These are phyloP conservation scores for Blakeslea trispora DNA, from an alignment of 371 early-diverging fungal species.

Conservation along the genomic window DNA sequence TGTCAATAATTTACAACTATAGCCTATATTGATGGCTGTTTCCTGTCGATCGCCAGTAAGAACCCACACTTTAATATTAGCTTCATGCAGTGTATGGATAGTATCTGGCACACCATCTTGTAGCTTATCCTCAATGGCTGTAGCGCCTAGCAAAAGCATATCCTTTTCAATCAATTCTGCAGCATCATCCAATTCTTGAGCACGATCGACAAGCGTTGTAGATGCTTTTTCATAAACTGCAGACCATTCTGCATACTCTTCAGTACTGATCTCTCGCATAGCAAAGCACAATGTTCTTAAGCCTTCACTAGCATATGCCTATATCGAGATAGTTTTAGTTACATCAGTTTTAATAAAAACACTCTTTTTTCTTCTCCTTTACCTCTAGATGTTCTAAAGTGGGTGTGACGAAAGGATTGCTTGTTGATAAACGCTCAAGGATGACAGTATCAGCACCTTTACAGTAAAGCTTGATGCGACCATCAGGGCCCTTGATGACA, in stretches of 20 bases:
- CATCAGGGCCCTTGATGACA: slow-evolving; percentile 84
- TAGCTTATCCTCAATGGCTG: slow-evolving; percentile 98
- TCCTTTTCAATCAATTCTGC: slow-evolving; percentile 94
- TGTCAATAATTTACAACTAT: slow-evolving; percentile 82
- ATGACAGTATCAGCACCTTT: slow-evolving; percentile 99
- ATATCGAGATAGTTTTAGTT: background rate
- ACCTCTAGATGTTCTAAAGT: slow-evolving; percentile 77
- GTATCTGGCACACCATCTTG: slow-evolving; percentile 98
- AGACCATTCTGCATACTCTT: slow-evolving; percentile 86
- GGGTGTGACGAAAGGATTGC: slow-evolving; percentile 72
- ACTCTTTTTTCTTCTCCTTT: slow-evolving; percentile 3
- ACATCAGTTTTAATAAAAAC: too few species aligned
- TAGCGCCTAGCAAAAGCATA: slow-evolving; percentile 90
- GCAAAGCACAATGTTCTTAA: slow-evolving; percentile 93
- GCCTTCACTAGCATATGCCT: slow-evolving; percentile 88
- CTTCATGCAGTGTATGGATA: slow-evolving; percentile 89
- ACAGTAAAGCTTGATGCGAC: slow-evolving; percentile 87
- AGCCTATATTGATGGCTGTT: slow-evolving; percentile 93
- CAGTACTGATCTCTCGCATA: slow-evolving; percentile 82
- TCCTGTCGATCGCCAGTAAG: slow-evolving; percentile 93
- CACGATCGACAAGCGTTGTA: slow-evolving; percentile 86
- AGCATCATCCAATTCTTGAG: slow-evolving; percentile 84
- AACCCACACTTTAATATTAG: slow-evolving; percentile 98
- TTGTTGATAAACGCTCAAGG: slow-evolving; percentile 82
- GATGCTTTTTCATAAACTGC: slow-evolving; percentile 84